A percentile compares a stretch with the other conserved stretches of the same genome.
Conservation (phyloP, 306 rosid species). For the Inga laurina region DNA sequence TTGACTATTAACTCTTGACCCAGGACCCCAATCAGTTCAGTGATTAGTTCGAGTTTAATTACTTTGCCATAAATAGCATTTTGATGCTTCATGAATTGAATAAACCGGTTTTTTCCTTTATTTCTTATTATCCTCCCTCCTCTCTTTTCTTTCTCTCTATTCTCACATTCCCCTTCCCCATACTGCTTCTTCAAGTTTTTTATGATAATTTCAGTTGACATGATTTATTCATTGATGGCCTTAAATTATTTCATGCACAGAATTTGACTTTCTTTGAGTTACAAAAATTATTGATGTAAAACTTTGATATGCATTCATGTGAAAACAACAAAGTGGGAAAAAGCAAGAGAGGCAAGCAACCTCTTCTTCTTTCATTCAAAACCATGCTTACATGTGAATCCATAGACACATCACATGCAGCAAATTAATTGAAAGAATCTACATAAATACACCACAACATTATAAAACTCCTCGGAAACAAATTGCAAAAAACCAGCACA, state of each 20-base stretch:
- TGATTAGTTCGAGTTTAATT: too few species aligned
- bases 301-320: neutral
- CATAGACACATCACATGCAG: slow-evolving; percentile 26
- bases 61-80: too few species aligned
- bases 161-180: too few species aligned
- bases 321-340: neutral
- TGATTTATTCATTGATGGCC: neutral
- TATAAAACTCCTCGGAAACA: slow-evolving; percentile 22
- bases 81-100: too few species aligned
- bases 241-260: neutral
- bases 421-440: slow-evolving; percentile 27
- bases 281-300: neutral
- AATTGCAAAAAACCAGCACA: slow-evolving; percentile 38
- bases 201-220: too few species aligned
- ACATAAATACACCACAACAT: slow-evolving; percentile 30
- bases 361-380: slow-evolving; percentile 4
- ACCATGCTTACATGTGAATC: slow-evolving; percentile 12
- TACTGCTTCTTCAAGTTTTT: too few species aligned
- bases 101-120: too few species aligned
- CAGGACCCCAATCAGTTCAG: too few species aligned
- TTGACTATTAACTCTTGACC: too few species aligned
- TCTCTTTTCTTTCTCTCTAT: too few species aligned
- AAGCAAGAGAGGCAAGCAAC: neutral
- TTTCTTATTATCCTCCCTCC: too few species aligned
- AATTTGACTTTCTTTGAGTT: neutral